Conservation (phyloP, 2,329 filamentous ascomycete species). For the Colletotrichum graminicola region DNA sequence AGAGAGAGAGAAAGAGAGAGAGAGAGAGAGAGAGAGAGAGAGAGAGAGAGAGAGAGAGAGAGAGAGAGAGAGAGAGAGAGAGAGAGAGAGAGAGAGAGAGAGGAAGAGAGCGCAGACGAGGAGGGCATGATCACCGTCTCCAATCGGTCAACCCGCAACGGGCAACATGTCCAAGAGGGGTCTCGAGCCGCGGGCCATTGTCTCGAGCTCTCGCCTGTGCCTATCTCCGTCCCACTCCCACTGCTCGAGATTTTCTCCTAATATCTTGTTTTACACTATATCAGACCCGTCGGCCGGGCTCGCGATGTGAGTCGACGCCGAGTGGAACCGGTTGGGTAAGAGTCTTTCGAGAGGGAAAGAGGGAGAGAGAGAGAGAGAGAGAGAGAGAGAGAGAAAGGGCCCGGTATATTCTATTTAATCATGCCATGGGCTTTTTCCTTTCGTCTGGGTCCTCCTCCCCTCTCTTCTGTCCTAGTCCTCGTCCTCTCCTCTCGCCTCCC, state of each 20-base stretch:
- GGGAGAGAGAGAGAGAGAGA: too few relatives aligned
- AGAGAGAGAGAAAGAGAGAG: too few relatives aligned
- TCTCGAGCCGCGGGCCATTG: neutral
- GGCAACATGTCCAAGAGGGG: neutral
- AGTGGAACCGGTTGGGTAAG: constrained; percentile 37
- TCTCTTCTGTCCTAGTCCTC: neutral
- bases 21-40: too few relatives aligned
- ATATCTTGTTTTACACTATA: too few relatives aligned
- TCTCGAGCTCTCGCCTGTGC: too few relatives aligned
- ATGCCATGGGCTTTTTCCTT: constrained; percentile 23
- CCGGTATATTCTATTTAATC: constrained; percentile 34
- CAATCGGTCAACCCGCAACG: neutral
- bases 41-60: too few relatives aligned
- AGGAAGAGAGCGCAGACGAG: too few relatives aligned
- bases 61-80: too few relatives aligned
- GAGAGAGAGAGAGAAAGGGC: neutral
- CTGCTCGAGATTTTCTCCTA: constrained; percentile 37
- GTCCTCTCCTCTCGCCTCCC: neutral
- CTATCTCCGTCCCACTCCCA: constrained; percentile 3
- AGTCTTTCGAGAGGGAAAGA: too few relatives aligned
- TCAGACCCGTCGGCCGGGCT: constrained; percentile 28
- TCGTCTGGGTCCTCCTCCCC: neutral
- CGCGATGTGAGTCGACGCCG: constrained; percentile 38
- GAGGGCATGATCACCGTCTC: neutral
- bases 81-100: too few relatives aligned